A percentile compares a stretch with the other conserved stretches of the same genome.
These are phyloP conservation scores for Nannochloropsis granulata DNA, from an alignment of 108 stramenopile genomes.

Conservation along the genomic window DNA sequence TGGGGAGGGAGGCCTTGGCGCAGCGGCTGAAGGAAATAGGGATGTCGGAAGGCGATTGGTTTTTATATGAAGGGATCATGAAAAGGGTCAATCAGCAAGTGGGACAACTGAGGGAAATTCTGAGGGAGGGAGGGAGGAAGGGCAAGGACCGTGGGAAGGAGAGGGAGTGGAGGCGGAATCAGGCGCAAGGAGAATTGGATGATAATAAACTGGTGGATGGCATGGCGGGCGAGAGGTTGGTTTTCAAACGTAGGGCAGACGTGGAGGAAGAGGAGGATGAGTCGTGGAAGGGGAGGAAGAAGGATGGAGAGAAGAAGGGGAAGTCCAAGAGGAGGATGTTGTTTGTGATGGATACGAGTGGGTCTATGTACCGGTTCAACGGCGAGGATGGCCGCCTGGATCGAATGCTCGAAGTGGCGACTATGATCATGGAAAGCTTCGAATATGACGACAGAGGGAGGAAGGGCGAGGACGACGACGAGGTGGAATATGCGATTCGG, in stretches of 20 bases:
- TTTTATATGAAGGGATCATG: constrained; percentile 46
- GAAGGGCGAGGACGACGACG: neutral
- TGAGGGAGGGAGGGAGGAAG: constrained; percentile 37
- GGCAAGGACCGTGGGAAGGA: constrained; percentile 38
- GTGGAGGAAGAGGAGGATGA: neutral
- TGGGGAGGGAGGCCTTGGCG: constrained; percentile 49
- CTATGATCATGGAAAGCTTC: constrained; percentile 70
- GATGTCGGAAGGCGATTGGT: constrained; percentile 60
- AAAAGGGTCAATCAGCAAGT: constrained; percentile 46
- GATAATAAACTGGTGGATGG: constrained; percentile 65
- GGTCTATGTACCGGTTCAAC: constrained; percentile 80
- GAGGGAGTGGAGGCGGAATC: constrained; percentile 56
- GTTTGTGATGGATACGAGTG: constrained; percentile 58
- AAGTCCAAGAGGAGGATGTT: constrained; percentile 38
- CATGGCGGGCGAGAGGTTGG: constrained; percentile 54
- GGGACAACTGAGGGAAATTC: constrained; percentile 36
- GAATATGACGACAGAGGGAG: constrained; percentile 30
- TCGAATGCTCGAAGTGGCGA: constrained; percentile 54
- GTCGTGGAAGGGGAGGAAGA: neutral
- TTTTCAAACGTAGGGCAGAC: constrained; percentile 60
- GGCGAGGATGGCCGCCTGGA: constrained; percentile 57
- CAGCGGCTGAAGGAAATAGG: constrained; percentile 53
- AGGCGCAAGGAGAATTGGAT: constrained; percentile 65
- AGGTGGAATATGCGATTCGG: neutral
- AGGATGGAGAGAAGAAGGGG: constrained; percentile 32